A percentile compares a stretch with the other conserved stretches of the same genome.
phyloP scores from a whole-genome alignment of 2,329 filamentous ascomycete genomes.

The Aspergillus quadrilineatus region DNA sequence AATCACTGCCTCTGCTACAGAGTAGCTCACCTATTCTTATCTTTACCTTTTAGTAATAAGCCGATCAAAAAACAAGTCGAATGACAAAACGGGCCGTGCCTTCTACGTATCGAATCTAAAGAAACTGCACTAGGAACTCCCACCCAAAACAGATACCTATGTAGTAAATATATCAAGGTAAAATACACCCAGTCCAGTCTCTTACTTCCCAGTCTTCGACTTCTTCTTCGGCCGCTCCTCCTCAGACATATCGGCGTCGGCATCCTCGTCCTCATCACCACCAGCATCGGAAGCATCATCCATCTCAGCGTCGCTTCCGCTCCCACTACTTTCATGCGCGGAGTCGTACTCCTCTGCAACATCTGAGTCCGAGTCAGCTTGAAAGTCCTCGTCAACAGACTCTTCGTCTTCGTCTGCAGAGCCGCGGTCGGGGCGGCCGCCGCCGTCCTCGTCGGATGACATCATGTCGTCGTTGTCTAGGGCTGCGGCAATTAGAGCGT shows the following conservation, averaged over 20 bases:
- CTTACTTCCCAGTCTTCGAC: constrained; percentile 50
- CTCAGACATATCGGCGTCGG: constrained; percentile 24
- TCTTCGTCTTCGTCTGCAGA: constrained; percentile 96
- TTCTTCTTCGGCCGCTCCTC: constrained; percentile 65
- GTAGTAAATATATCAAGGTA: not conserved
- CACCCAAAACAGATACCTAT: not conserved
- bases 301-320: constrained; percentile 63
- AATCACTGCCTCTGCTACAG: too few species aligned
- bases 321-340: constrained; percentile 79
- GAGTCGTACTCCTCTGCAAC: constrained; percentile 96
- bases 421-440: constrained; percentile 71
- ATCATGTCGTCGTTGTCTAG: constrained; percentile 78
- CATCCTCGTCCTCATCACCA: constrained; percentile 35
- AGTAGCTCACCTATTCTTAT: too few species aligned
- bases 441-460: constrained; percentile 77
- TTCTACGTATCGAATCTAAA: not conserved
- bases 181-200: not conserved
- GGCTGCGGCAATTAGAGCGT: constrained; percentile 70
- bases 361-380: constrained; percentile 86
- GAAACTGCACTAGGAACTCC: not conserved
- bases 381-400: constrained; percentile 93
- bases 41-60: too few species aligned
- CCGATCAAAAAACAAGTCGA: too few species aligned
- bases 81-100: not conserved
- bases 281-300: constrained; percentile 47